phyloP scores from a whole-genome alignment of 495 filamentous ascomycete genomes.

The Chaetomidium leptoderma region DNA sequence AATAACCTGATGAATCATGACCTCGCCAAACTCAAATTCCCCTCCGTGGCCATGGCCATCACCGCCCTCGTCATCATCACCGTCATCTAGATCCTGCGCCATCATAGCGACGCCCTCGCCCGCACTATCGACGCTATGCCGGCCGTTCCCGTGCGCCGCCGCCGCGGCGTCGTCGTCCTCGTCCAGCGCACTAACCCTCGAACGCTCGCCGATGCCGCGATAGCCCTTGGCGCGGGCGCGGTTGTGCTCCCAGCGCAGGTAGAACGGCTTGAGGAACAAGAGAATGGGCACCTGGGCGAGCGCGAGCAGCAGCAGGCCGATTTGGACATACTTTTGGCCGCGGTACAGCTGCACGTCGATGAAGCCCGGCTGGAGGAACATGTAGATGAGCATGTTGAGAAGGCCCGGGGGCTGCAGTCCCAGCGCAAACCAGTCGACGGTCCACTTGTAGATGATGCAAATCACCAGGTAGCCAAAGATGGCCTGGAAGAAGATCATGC shows the following conservation, averaged over 20 bases:
- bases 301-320: constrained; percentile 76
- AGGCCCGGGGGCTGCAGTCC: constrained; percentile 72
- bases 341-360: constrained; percentile 67
- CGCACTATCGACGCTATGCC: constrained; percentile 70
- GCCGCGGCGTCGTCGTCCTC: constrained; percentile 67
- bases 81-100: constrained; percentile 67
- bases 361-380: constrained; percentile 86
- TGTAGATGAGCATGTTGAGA: constrained; percentile 99
- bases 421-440: constrained; percentile 72
- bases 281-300: constrained; percentile 82
- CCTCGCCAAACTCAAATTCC: constrained; percentile 92
- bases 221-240: constrained; percentile 81
- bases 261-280: constrained; percentile 92
- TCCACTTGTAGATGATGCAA: constrained; percentile 96
- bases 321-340: constrained; percentile 71
- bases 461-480: constrained; percentile 97
- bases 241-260: constrained; percentile 89
- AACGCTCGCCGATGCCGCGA: constrained; percentile 82
- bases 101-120: constrained; percentile 91
- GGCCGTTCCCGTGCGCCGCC: constrained; percentile 36
- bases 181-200: constrained; percentile 78
- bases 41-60: constrained; percentile 39
- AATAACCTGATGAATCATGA: constrained; percentile 99
- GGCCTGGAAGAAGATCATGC: constrained; percentile 98
- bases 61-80: constrained; percentile 59